Evolutionary conservation across 352 stramenopile genomes (phyloP).

Genomic region (Phytophthora fragariae): DNA sequence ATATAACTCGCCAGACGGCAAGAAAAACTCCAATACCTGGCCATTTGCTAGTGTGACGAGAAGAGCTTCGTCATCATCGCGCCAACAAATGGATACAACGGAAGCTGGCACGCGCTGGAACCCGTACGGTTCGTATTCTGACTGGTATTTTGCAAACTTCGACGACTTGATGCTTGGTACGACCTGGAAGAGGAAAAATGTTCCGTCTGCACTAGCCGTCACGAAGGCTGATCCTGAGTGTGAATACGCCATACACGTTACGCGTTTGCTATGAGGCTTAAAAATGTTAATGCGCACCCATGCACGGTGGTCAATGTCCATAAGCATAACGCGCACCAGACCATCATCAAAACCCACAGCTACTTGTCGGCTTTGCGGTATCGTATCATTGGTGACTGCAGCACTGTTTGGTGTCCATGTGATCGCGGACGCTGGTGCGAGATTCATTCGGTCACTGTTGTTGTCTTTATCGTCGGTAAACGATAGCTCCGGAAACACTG

Average conservation of each 20-base stretch:
- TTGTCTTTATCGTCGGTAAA: constrained; percentile 10
- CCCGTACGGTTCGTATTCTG: constrained; percentile 77
- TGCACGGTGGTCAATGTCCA: constrained; percentile 55
- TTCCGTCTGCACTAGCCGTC: constrained; percentile 79
- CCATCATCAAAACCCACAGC: constrained; percentile 92
- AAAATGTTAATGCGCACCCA: constrained; percentile 82
- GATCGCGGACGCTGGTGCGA: constrained; percentile 63
- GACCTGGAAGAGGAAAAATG: constrained; percentile 89
- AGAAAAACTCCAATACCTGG: constrained; percentile 71
- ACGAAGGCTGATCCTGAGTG: constrained; percentile 67
- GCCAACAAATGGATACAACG: constrained; percentile 67
- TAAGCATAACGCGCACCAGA: constrained; percentile 76
- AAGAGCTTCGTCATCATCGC: constrained; percentile 69
- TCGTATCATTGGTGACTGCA: constrained; percentile 50
- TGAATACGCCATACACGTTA: constrained; percentile 81
- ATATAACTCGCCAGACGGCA: constrained; percentile 44
- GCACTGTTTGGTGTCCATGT: constrained; percentile 70
- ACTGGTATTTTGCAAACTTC: constrained; percentile 60
- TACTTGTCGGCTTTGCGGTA: constrained; percentile 75
- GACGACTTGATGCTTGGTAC: constrained; percentile 57
- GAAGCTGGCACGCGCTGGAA: constrained; percentile 62
- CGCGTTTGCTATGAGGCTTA: constrained; percentile 88
- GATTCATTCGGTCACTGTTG: not conserved
- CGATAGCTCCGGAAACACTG: constrained; percentile 24
- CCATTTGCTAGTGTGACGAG: constrained; percentile 71